phyloP scores from a whole-genome alignment of 202 grass and related monocot species.

The Zizania palustris region DNA sequence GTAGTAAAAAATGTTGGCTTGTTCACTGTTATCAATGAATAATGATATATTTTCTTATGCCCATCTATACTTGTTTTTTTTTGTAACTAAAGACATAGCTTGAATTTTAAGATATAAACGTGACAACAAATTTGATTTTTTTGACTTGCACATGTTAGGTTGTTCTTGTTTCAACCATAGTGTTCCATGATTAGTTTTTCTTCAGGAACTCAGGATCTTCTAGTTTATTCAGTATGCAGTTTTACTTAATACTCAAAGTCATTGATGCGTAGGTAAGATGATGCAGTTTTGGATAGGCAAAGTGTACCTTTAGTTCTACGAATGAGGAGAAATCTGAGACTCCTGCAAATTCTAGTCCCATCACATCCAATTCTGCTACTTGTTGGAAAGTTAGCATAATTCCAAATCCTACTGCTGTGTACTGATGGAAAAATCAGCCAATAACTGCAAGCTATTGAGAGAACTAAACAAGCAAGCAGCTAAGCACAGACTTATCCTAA shows the following conservation, averaged over 20 bases:
- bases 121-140: neutral
- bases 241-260: neutral
- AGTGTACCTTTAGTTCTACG: constrained; percentile 17
- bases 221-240: neutral
- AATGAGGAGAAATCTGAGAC: neutral
- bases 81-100: constrained; percentile 6
- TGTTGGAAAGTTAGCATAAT: constrained; percentile 16
- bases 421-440: constrained; percentile 26
- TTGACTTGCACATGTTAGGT: neutral
- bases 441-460: constrained; percentile 17
- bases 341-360: neutral
- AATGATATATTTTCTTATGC: neutral
- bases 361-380: constrained; percentile 14
- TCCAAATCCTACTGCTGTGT: neutral
- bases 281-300: constrained; percentile 23
- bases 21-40: neutral
- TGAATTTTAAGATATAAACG: constrained; percentile 29
- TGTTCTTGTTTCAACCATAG: constrained; percentile 26
- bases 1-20: constrained; percentile 28
- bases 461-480: constrained; percentile 16
- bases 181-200: constrained; percentile 13
- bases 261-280: neutral
- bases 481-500: neutral
- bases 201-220: constrained; percentile 18
- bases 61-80: neutral